A percentile compares a stretch with the other conserved stretches of the same genome.
Evolutionary conservation across 139 green algal species (phyloP).

Genomic region (Yamagishiella unicocca): DNA sequence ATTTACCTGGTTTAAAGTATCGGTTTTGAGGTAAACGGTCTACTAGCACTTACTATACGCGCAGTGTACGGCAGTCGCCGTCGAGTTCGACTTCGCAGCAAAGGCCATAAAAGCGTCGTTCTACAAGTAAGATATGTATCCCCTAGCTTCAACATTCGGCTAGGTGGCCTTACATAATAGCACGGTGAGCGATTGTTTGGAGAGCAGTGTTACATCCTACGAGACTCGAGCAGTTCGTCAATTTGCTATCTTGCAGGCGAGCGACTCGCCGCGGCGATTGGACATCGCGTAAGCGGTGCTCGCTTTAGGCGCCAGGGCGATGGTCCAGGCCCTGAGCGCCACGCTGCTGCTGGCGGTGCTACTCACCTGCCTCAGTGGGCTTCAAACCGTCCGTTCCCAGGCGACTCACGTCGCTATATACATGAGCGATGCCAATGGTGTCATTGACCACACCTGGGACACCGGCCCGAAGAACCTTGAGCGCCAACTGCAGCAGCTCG

Average conservation of each 20-base stretch:
- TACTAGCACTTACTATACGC: no score
- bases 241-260: no score
- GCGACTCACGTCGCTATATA: constrained; percentile 15
- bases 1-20: no score
- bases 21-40: no score
- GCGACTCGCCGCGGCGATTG: no score
- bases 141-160: constrained; percentile 1
- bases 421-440: constrained; percentile 11
- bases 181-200: no score
- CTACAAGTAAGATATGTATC: no score
- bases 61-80: constrained; percentile 10
- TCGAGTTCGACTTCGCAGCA: constrained; percentile 11
- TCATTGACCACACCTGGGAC: constrained; percentile 35
- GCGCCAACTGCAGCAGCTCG: neutral
- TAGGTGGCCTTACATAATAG: no score
- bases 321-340: constrained; percentile 3
- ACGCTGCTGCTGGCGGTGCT: neutral
- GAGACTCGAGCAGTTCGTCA: neutral
- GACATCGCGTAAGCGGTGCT: neutral
- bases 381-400: neutral
- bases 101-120: no score
- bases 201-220: no score
- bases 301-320: neutral
- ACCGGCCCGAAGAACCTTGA: constrained; percentile 19
- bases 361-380: neutral